Evolutionary conservation across 805 yeast genomes (phyloP).

Genomic region (Nakazawaea peltata): DNA sequence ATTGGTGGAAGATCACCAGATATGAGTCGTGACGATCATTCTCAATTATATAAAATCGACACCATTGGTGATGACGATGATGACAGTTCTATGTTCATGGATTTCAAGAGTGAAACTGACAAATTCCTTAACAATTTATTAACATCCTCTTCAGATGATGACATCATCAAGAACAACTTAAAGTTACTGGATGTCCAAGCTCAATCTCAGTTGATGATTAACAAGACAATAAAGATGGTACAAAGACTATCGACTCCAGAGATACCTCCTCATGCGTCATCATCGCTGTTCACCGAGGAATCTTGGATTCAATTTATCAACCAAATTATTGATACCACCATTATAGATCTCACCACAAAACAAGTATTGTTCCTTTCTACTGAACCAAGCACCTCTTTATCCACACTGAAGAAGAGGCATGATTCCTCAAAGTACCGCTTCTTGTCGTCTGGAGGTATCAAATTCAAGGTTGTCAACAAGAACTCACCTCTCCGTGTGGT

Average conservation of each 20-base stretch:
- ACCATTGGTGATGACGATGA: constrained; percentile 12
- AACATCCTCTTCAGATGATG: constrained; percentile 13
- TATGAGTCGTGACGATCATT: constrained; percentile 10
- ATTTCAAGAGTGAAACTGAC: constrained; percentile 36
- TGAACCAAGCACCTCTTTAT: too few species aligned
- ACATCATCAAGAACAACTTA: constrained; percentile 33
- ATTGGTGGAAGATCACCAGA: constrained; percentile 17
- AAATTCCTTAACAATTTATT: constrained; percentile 43
- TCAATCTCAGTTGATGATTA: constrained; percentile 26
- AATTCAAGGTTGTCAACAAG: constrained; percentile 1
- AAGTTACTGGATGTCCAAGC: constrained; percentile 34
- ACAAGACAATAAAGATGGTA: constrained; percentile 22
- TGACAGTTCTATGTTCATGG: neutral
- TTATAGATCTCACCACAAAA: constrained; percentile 1
- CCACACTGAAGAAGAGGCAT: neutral
- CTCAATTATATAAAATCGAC: constrained; percentile 12
- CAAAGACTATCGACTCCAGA: neutral
- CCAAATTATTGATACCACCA: neutral
- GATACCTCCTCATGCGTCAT: too few species aligned
- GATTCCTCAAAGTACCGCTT: constrained; percentile 1
- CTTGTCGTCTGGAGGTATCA: neutral
- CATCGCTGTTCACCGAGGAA: too few species aligned
- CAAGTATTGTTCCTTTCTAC: neutral
- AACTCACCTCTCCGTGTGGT: neutral
- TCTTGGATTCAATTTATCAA: constrained; percentile 3